Base-by-base conservation (phyloP, 2,329 filamentous ascomycete genomes). In the Chaetomium strumarium region DNA sequence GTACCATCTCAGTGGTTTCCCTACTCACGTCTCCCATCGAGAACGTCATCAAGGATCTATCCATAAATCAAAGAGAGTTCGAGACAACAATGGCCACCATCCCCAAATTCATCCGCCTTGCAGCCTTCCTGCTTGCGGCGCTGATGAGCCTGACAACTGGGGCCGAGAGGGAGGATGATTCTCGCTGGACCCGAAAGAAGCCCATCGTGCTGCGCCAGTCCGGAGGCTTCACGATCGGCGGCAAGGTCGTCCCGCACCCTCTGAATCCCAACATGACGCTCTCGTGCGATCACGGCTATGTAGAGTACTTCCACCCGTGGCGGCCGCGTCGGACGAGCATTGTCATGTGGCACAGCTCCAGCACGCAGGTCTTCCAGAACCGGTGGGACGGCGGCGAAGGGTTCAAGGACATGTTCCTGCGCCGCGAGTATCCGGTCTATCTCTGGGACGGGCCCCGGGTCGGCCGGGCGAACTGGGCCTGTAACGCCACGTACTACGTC, bases 391-490 rank as follows among this genome's bases (percentile, higher is more conserved):
- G 68, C 38, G 67, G 68, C 41, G 66, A 68, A 30, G 68, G 67
- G n/a, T 70, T 63, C 61, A 70, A 70, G 52, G 68, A 71, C 60
- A 69, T 64, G 63, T 68, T 69, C 46, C 53, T 70, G 41, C 66
- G 67, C 34, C 63, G 64, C 5, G 59, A 65, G 53, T 71, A 70
- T 43, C 67, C 68, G 8, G 68, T 71, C 5, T 71, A 67, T 48
- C 66, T 71, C 17, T 70, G 64, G 65, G 67, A 70, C n/a, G 67
- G 65, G 1, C 67, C 68, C 1, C 62, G 67, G 1, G 62, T 70
- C 5, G 67, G 68, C 4, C 63, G 67, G 1, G 68, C 68, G 2
- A 68, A 69, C 49, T 70, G 67, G 66, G 65, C 59, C n/a, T 70
- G 68, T 55, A 63, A 65, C 34, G 51, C 61, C 4, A 62, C 57